These are phyloP conservation scores for Sclerotinia trifoliorum DNA, from an alignment of 2,329 filamentous ascomycete genomes.

Conservation along the genomic window DNA sequence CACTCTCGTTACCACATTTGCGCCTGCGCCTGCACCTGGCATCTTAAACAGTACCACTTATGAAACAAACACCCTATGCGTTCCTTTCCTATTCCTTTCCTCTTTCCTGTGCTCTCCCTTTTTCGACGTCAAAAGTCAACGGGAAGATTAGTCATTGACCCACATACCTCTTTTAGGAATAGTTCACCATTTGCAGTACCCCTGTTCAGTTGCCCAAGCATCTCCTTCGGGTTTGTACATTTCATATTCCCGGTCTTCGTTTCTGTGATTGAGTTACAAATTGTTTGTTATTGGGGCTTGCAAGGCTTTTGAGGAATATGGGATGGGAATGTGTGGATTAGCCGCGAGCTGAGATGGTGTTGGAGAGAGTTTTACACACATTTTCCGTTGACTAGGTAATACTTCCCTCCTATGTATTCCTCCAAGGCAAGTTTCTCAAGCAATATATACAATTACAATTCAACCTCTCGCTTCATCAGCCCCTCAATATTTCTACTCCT, in stretches of 20 bases:
- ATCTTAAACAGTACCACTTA: neutral
- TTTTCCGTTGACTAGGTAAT: neutral
- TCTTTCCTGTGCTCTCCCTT: neutral
- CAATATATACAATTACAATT: neutral
- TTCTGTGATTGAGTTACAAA: too few relatives aligned
- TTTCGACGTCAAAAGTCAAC: neutral
- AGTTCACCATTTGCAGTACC: neutral
- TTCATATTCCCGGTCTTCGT: too few relatives aligned
- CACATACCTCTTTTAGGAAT: neutral
- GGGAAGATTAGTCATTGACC: neutral
- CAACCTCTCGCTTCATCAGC: conserved; percentile 6
- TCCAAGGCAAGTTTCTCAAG: neutral
- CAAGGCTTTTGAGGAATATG: neutral
- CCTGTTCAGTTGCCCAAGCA: neutral
- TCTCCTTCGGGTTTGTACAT: neutral
- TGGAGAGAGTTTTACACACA: neutral
- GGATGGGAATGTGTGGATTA: neutral
- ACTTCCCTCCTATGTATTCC: neutral
- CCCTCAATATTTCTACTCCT: conserved; percentile 31
- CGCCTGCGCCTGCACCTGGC: too few relatives aligned
- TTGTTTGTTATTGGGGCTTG: neutral
- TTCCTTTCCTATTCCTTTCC: neutral
- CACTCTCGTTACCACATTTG: neutral
- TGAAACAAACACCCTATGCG: neutral
- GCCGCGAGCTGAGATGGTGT: neutral